These are phyloP conservation scores for Blastocystis sp. DNA, from an alignment of 352 stramenopile species.

Conservation along the genomic window DNA sequence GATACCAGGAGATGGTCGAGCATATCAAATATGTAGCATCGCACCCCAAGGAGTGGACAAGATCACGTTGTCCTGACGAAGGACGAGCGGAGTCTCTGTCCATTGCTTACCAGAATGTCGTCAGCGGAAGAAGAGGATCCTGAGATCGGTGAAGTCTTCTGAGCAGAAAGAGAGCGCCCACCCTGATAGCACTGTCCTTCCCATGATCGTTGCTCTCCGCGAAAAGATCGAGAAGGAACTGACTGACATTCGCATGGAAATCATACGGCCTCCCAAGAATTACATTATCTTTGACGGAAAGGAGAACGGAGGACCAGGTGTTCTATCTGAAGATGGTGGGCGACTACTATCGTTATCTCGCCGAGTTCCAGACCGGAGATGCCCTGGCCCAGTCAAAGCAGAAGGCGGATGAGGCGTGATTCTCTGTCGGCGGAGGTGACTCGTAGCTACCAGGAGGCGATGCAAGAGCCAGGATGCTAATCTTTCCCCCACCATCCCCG, in stretches of 20 bases:
- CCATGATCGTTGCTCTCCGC: slow-evolving; percentile 39
- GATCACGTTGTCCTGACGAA: slow-evolving; percentile 66
- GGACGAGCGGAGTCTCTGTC: slow-evolving; percentile 68
- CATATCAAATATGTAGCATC: slow-evolving; percentile 95
- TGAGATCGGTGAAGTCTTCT: slow-evolving; percentile 77
- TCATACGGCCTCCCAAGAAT: slow-evolving; percentile 92
- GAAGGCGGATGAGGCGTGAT: slow-evolving; percentile 70
- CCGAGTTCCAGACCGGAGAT: slow-evolving; percentile 93
- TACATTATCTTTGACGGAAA: slow-evolving; percentile 85
- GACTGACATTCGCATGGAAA: slow-evolving; percentile 93
- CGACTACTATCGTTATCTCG: slow-evolving; percentile 98
- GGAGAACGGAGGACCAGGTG: slow-evolving; percentile 91
- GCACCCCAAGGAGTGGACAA: slow-evolving; percentile 76
- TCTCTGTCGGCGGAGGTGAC: neutral
- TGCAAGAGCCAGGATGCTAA: slow-evolving; percentile 76
- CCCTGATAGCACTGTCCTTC: slow-evolving; percentile 44
- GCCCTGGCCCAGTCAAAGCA: slow-evolving; percentile 86
- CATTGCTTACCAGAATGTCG: slow-evolving; percentile 93
- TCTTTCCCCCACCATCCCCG: slow-evolving; percentile 94
- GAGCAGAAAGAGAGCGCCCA: slow-evolving; percentile 47
- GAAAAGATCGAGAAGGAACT: slow-evolving; percentile 84
- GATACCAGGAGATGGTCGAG: slow-evolving; percentile 86
- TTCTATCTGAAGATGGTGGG: slow-evolving; percentile 99
- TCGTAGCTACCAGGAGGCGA: slow-evolving; percentile 63
- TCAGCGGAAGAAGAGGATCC: slow-evolving; percentile 91